Evolutionary conservation across 345 rosid species (phyloP), one percentile per base, ranked within the genome.

Genomic region (Gossypium thurberi): DNA sequence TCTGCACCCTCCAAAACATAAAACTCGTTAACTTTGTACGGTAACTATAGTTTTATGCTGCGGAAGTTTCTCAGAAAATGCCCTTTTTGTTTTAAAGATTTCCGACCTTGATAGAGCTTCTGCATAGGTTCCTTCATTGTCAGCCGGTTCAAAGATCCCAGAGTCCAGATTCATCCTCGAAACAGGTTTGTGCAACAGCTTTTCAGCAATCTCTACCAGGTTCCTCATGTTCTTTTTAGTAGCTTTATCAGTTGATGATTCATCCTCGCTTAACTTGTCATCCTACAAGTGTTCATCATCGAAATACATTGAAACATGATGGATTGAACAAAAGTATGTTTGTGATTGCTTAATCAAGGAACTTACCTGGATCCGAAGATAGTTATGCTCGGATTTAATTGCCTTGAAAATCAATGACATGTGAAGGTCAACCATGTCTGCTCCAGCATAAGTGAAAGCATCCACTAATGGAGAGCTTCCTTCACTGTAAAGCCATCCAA

Each of bases 361-460:
- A 33, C 52, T 25, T 74, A 81, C 87, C 80, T 85, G 87, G 58
- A 87, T 85, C 20, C 89, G 77, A 10, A 85, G 85, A 42, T 84
- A 82, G 80, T 81, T 87, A 26, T 75, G 52, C 59, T 81, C 77
- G 17, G 59, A 46, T 5, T 47, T 73, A 72, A 26, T 69, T 71
- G 10, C 80, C 76, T 33, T 78, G 72, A 85, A 85, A 51, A 81
- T 77, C 0, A 76, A 62, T 2, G 81, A 76, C 48, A 84, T 69
- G 46, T 87, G 89, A 18, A 69, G 69, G 55, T 85, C 86, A 51
- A 85, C 82, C 91, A 87, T 78, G 67, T 82, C 88, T 0, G 79
- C 70, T n/a, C 87, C 82, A 8, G 89, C 85, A 65, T 78, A 85
- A n/a, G 66, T 85, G n/a, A 85, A 85, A 1, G 66, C 78, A 72